Evolutionary conservation across 129 eudicot species (phyloP).

Genomic region (Deinandra increscens): DNA sequence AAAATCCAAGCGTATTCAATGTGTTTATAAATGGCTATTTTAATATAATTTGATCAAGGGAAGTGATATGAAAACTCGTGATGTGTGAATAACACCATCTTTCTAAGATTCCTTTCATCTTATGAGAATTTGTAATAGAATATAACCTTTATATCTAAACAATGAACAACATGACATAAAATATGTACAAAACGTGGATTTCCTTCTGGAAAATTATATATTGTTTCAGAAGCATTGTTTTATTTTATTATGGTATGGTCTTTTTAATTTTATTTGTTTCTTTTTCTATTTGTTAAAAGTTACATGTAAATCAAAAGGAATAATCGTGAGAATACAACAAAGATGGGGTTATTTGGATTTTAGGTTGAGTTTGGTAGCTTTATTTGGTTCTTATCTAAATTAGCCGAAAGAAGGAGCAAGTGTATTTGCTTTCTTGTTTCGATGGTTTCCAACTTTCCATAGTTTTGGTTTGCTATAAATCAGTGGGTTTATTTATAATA

Average conservation of each 20-base stretch:
- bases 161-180: neutral
- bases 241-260: neutral
- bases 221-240: neutral
- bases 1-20: no score
- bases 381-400: conserved; percentile 30
- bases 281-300: neutral
- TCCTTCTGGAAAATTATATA: neutral
- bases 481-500: no score
- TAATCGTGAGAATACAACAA: conserved; percentile 6
- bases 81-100: neutral
- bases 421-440: conserved; percentile 17
- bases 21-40: no score
- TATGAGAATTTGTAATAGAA: conserved; percentile 4
- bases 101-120: neutral
- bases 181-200: neutral
- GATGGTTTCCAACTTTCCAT: conserved; percentile 32
- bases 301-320: conserved; percentile 25
- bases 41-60: no score
- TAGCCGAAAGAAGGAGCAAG: neutral
- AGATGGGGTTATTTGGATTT: conserved; percentile 7
- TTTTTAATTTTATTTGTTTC: conserved; percentile 14
- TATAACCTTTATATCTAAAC: neutral
- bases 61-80: neutral
- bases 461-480: no score
- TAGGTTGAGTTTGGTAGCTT: conserved; percentile 32